Evolutionary conservation across 768 basidiomycete species (phyloP), one percentile per base, ranked within the genome.

Genomic region (Serendipita indica): DNA sequence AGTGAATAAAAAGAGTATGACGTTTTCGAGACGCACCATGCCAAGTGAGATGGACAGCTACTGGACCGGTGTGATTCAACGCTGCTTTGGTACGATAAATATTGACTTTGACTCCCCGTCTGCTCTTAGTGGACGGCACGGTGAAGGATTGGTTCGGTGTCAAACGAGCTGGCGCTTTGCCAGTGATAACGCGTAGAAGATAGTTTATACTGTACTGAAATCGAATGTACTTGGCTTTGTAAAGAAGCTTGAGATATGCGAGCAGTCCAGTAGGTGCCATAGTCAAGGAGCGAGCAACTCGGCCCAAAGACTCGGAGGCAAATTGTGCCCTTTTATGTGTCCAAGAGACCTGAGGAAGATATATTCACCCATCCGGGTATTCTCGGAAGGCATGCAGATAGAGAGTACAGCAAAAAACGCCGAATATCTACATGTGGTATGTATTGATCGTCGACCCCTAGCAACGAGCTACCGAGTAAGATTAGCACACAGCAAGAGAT

Each of bases 1-100:
- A 43, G 18, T 6, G 16, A n/a, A 43, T 7, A 43, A 7, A 6
- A n/a, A 43, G 41, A n/a, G 27, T 39, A 39, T 39, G 7, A 54
- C 10, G n/a, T n/a, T n/a, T n/a, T n/a, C n/a, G n/a, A n/a, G n/a
- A 54, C 49, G 20, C 22, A 54, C 49, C 30, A 54, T 54, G 49
- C 49, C 49, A 54, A 28, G 20, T 54, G 16, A 54, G n/a, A 28
- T 54, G 30, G 3, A 54, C 49, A 7, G 49, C 22, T 20, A 13
- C 32, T 10, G 20, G 49, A 7, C 22, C 49, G 4, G 4, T 54
- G 20, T 20, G 20, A 18, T 54, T 16, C 49, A 32, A 32, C 30
- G 49, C 49, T 18, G 22, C 49, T 30, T 20, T 27, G 10, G 20
- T 54, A n/a, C 49, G 49, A 27, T 54, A 54, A 3, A 54, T n/a